Evolutionary conservation across 208 protist species (phyloP), one percentile per base, ranked within the genome.

Genomic region (Trichomonas vaginalis): DNA sequence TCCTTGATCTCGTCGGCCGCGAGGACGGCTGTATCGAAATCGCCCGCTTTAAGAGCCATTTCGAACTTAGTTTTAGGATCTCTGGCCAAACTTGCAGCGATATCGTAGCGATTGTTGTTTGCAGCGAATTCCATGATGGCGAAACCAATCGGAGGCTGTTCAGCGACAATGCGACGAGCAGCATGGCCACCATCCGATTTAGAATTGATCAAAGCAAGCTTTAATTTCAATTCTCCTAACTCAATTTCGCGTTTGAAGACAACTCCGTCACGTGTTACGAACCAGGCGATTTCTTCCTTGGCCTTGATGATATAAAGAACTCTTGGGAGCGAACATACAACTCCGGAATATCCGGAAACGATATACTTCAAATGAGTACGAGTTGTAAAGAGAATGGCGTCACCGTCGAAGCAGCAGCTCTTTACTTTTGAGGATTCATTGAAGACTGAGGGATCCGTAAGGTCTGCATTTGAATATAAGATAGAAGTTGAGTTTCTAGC

Each of bases 51-150:
- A 40, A 99, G 96, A 14, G 99, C 98, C 8, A 99, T 98, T 96
- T 99, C 98, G 97, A 99, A 99, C 80, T 98, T 97, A n/a, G 97
- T 97, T 92, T 98, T 96, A 48, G 98, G 97, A 97, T 99, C 99
- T 95, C 98, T 98, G n/a, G 99, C 99, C 96, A 99, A 99, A 96
- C 99, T 98, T 45, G 99, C 97, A 3, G 99, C 99, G 79, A 99
- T 96, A 95, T 97, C 96, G 47, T 82, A 80, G 96, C 98, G 98
- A n/a, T 98, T 98, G 96, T 99, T 99, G 96, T 99, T 98, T 97
- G 79, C 79, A 99, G 99, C 27, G 99, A 97, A 97, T 99, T 99
- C 12, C 98, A 98, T 88, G 99, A 98, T 95, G 99, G 98, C 9
- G 98, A 97, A 96, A 99, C 98, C 23, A 98, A 99, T 95, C 98